Evolutionary conservation across 192 early-diverging fungal species (phyloP).

Genomic region (Coemansia erecta): DNA sequence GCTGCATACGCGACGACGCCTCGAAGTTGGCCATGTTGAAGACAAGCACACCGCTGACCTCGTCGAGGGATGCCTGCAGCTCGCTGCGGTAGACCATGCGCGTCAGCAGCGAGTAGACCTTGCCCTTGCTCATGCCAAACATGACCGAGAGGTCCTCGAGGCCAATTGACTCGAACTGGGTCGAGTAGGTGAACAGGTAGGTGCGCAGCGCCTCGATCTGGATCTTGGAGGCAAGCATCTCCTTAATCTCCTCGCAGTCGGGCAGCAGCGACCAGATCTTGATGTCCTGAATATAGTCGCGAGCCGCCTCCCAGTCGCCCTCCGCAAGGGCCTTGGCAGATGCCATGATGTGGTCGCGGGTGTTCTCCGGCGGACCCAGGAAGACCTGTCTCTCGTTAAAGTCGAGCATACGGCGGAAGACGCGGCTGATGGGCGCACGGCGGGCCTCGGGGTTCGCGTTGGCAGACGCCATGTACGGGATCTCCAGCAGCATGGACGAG

Average conservation of each 20-base stretch:
- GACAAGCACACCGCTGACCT: constrained; percentile 75
- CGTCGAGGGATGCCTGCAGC: constrained; percentile 83
- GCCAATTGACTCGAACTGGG: constrained; percentile 86
- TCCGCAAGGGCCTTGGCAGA: constrained; percentile 86
- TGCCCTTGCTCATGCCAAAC: constrained; percentile 74
- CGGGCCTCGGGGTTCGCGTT: constrained; percentile 56
- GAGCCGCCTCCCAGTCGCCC: constrained; percentile 91
- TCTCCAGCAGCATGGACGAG: constrained; percentile 96
- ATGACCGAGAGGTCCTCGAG: constrained; percentile 79
- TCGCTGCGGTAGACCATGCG: constrained; percentile 96
- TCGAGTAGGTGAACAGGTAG: constrained; percentile 90
- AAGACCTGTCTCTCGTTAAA: constrained; percentile 96
- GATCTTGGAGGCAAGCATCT: constrained; percentile 87
- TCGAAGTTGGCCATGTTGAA: constrained; percentile 74
- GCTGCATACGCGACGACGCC: constrained; percentile 71
- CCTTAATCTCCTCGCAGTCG: constrained; percentile 78
- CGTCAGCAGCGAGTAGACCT: constrained; percentile 75
- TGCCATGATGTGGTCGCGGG: constrained; percentile 97
- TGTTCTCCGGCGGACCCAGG: constrained; percentile 96
- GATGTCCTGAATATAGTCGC: constrained; percentile 82
- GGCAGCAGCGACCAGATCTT: constrained; percentile 94
- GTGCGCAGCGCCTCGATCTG: constrained; percentile 96
- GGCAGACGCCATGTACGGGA: constrained; percentile 89
- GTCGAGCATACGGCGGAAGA: constrained; percentile 91
- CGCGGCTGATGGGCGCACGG: constrained; percentile 81